Conservation (phyloP, 345 rosid species). For the Brassica rapa region DNA sequence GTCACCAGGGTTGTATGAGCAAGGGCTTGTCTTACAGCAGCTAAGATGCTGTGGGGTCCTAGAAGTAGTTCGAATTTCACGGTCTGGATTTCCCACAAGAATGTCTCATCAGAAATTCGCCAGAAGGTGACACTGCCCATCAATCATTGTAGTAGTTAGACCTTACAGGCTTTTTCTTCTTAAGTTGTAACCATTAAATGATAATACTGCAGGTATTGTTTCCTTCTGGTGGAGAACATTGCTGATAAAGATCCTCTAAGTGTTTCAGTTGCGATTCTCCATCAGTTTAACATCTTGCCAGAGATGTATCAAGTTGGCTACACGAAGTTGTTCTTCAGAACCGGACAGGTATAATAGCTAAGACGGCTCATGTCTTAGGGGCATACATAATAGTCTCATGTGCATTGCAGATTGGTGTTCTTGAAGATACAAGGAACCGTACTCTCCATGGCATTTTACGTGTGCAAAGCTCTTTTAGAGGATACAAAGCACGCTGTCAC, state of each 20-base stretch:
- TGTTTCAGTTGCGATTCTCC: constrained; percentile 98
- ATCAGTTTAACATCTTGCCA: constrained; percentile 91
- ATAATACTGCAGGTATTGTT: constrained; percentile 74
- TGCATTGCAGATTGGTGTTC: constrained; percentile 81
- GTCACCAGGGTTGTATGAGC: constrained; percentile 86
- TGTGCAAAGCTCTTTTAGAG: constrained; percentile 95
- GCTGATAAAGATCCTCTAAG: constrained; percentile 89
- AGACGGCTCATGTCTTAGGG: constrained; percentile 2
- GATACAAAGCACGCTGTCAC: constrained; percentile 73
- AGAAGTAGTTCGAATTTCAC: constrained; percentile 97
- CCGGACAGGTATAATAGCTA: constrained; percentile 76
- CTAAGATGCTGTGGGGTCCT: constrained; percentile 97
- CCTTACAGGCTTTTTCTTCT: constrained; percentile 10
- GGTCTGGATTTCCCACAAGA: constrained; percentile 98
- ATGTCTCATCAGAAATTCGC: constrained; percentile 96
- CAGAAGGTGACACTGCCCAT: constrained; percentile 55
- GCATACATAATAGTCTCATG: constrained; percentile 14
- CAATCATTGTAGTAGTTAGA: constrained; percentile 15
- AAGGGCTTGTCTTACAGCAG: constrained; percentile 92
- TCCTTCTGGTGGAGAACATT: constrained; percentile 78
- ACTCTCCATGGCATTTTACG: constrained; percentile 93
- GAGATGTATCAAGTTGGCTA: constrained; percentile 99
- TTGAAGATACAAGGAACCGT: constrained; percentile 93
- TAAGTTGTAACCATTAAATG: constrained; percentile 4
- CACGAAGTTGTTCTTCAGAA: constrained; percentile 91